Percentiles rank a stretch among this genome's conserved stretches.
phyloP scores from a whole-genome alignment of 176 grass and related monocot species.

The Lolium rigidum region DNA sequence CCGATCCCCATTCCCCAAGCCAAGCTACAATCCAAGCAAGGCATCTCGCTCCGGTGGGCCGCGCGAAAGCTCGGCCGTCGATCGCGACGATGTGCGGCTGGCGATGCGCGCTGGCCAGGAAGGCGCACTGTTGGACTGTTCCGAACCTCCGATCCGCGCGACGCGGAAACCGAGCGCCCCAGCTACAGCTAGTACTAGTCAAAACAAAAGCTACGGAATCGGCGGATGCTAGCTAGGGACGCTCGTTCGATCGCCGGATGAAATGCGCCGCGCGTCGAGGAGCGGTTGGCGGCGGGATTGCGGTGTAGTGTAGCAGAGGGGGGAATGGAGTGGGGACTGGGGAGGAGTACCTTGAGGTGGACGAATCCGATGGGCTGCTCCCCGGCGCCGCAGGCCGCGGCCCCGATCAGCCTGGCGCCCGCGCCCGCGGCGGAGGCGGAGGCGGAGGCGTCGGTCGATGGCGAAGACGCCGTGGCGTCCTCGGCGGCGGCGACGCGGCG shows the following conservation, averaged over 20 bases:
- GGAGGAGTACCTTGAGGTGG: constrained; percentile 70
- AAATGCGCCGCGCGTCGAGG: not conserved
- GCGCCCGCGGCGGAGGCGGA: not conserved
- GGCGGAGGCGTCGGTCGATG: too few species aligned
- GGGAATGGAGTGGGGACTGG: too few species aligned
- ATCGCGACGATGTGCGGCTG: constrained; percentile 39
- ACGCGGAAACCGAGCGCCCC: constrained; percentile 36
- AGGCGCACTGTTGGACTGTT: constrained; percentile 35
- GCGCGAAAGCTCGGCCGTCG: constrained; percentile 26
- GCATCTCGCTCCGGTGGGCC: constrained; percentile 22
- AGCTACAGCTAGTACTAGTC: not conserved
- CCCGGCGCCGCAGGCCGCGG: constrained; percentile 36
- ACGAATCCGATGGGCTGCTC: constrained; percentile 65
- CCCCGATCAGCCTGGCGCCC: constrained; percentile 66
- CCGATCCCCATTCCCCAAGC: not conserved
- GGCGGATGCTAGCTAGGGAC: too few species aligned
- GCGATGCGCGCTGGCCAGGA: not conserved
- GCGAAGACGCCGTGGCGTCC: not conserved
- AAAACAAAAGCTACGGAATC: not conserved
- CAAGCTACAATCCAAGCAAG: constrained; percentile 45
- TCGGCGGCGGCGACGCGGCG: constrained; percentile 41
- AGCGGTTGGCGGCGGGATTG: not conserved
- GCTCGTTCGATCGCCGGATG: not conserved
- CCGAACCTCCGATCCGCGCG: constrained; percentile 57
- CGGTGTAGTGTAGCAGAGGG: not conserved